These are phyloP conservation scores for Pterocarpus santalinus DNA, from an alignment of 306 rosid species.

Conservation along the genomic window DNA sequence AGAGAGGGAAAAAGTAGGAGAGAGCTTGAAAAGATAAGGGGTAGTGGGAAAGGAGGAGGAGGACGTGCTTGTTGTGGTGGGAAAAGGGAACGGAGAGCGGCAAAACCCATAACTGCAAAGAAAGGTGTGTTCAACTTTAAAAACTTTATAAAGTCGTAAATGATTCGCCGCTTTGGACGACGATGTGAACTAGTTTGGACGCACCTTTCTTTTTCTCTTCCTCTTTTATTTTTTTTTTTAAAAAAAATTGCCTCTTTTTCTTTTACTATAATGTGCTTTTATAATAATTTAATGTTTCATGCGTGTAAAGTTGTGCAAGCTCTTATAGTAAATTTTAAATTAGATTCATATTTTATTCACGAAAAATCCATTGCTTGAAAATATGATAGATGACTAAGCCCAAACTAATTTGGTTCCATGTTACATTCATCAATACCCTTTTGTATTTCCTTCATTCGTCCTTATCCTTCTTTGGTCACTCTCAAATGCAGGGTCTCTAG, in stretches of 20 bases:
- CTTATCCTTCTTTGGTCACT: neutral
- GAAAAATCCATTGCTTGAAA: no score
- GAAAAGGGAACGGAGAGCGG: slow-evolving; percentile 34
- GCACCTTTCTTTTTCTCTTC: neutral
- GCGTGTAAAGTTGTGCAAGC: slow-evolving; percentile 69
- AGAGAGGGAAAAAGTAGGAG: no score
- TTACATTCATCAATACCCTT: neutral
- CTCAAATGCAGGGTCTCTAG: neutral
- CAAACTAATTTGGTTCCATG: neutral
- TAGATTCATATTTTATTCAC: no score
- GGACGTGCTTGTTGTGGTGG: neutral
- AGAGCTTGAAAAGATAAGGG: neutral
- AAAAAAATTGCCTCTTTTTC: neutral
- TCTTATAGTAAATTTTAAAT: neutral
- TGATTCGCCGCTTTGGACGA: slow-evolving; percentile 54
- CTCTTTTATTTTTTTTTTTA: neutral
- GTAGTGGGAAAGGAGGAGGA: neutral
- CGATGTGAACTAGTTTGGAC: slow-evolving; percentile 40
- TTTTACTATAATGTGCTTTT: slow-evolving; percentile 27
- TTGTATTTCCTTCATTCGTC: neutral
- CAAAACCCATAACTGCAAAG: slow-evolving; percentile 61
- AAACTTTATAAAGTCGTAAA: slow-evolving; percentile 48
- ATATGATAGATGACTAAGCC: no score
- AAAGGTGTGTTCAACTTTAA: neutral
- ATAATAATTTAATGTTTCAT: slow-evolving; percentile 29